Evolutionary conservation across 1,284 basidiomycete species (phyloP).

Genomic region (Pseudomicrostroma phylloplanum): DNA sequence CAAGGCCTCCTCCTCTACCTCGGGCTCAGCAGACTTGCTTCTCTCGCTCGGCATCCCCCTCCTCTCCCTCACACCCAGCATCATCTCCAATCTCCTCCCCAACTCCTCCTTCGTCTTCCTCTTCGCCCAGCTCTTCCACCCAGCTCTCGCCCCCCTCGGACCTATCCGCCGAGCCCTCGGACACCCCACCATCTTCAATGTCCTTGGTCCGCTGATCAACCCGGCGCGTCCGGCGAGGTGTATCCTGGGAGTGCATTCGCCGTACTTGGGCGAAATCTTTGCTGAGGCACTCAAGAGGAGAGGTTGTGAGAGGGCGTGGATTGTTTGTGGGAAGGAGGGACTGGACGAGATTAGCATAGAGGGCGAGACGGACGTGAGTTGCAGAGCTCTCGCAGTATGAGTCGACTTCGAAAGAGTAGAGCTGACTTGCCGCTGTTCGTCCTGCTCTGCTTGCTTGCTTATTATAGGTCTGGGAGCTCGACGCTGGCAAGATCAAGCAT

Average conservation of each 20-base stretch:
- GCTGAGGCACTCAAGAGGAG: conserved; percentile 63
- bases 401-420: neutral
- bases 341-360: conserved; percentile 85
- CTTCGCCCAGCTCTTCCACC: conserved; percentile 88
- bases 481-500: conserved; percentile 27
- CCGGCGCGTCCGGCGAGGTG: conserved; percentile 76
- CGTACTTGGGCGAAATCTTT: conserved; percentile 76
- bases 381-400: conserved; percentile 9
- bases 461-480: conserved; percentile 38
- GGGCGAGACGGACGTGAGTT: conserved; percentile 70
- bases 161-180: conserved; percentile 80
- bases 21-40: conserved; percentile 88
- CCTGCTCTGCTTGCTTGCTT: neutral
- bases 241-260: conserved; percentile 79
- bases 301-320: conserved; percentile 72
- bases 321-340: conserved; percentile 86
- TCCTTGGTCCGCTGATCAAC: conserved; percentile 89
- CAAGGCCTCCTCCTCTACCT: conserved; percentile 85
- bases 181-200: conserved; percentile 95
- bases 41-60: conserved; percentile 75
- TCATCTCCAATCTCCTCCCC: conserved; percentile 25
- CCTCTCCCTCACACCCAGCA: conserved; percentile 62
- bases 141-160: conserved; percentile 72
- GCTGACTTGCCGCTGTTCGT: neutral
- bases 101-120: conserved; percentile 76